Base-by-base conservation (phyloP, 768 basidiomycete species). In the Dacryopinax spathularia region DNA sequence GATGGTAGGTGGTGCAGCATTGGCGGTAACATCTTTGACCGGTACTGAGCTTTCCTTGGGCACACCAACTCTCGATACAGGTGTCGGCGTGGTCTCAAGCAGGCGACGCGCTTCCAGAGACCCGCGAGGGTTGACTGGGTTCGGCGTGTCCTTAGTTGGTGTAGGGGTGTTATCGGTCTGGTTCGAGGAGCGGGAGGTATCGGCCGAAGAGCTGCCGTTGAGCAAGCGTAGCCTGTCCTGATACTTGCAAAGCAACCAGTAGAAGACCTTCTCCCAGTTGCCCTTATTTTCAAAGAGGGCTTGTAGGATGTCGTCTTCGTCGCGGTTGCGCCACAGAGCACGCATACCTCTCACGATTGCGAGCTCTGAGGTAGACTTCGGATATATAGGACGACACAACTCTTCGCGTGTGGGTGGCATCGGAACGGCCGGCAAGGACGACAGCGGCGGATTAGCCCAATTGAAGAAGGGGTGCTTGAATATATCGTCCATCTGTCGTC, bases 221-320 rank as follows among this genome's bases (percentile, higher is more conserved):
- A 56, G 48, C 18, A 18, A 22, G 29, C 48, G 48, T 3, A 56
- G 48, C 25, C 82, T 83, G 68, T 90, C 85, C 64, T 88, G 82
- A 69, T 91, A 88, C 72, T 82, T 82, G 37, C 82, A 77, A 20
- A 95, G 80, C 35, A 95, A 80, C 71, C 87, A 91, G 71, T 93
- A 95, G 73, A 93, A 92, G 0, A 88, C 89, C 72, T 94, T 94
- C 10, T 89, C 87, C 65, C 89, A 81, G 9, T 82, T 81, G 81
- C 76, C 20, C 85, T 88, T 59, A 41, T 64, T 33, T 33, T 61
- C 33, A 35, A 35, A 41, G 20, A 41, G 25, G 65, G 88, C 82
- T 61, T 62, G 41, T 33, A 64, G 34, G 60, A 64, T 31, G 43
- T 67, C 65, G 44, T 61, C 36, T n/a, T 68, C 66, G n/a, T 66